These are phyloP conservation scores for Coniferiporia sulphurascens DNA, from an alignment of 1,284 basidiomycete genomes.

Conservation along the genomic window DNA sequence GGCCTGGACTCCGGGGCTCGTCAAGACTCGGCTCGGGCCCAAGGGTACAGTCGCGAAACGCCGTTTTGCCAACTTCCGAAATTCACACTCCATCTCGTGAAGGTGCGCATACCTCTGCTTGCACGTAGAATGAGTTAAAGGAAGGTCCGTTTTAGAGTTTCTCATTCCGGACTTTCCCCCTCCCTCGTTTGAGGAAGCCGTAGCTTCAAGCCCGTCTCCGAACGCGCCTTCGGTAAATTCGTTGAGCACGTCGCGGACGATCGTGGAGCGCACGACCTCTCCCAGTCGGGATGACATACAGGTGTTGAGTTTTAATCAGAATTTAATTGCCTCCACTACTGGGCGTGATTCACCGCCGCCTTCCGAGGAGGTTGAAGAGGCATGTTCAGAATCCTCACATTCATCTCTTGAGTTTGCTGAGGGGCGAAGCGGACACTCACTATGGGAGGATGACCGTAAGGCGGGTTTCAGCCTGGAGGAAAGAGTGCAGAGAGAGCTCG, in stretches of 20 bases:
- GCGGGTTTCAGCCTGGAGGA: conserved; percentile 14
- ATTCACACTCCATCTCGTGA: neutral
- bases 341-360: neutral
- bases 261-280: neutral
- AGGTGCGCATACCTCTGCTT: neutral
- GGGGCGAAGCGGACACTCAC: neutral
- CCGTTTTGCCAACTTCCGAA: neutral
- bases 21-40: neutral
- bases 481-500: conserved; percentile 10
- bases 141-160: neutral
- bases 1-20: neutral
- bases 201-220: neutral
- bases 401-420: conserved; percentile 5
- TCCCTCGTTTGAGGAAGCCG: conserved; percentile 17
- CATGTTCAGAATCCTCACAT: conserved; percentile 7
- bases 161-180: conserved; percentile 13
- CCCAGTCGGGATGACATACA: neutral
- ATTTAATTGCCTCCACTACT: neutral
- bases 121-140: neutral
- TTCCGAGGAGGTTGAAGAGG: neutral
- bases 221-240: neutral
- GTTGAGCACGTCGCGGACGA: neutral
- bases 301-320: neutral
- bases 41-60: neutral
- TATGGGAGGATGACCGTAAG: conserved; percentile 15